phyloP scores from a whole-genome alignment of 805 yeast genomes.

The Candida tibetensis region DNA sequence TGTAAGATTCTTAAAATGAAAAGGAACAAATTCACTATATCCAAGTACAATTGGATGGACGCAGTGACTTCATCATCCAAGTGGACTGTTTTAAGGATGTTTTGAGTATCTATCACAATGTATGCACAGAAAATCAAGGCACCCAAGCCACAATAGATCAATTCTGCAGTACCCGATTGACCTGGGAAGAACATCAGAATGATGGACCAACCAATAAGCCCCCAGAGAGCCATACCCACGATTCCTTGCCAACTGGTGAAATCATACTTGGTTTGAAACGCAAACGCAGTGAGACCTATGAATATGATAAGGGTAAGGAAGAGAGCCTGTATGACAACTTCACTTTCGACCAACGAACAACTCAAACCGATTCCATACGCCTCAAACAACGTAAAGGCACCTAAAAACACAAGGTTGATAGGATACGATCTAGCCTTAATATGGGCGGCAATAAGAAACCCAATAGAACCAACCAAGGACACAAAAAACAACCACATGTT shows the following conservation, averaged over 20 bases:
- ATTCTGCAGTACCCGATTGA: conserved; percentile 52
- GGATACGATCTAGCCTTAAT: conserved; percentile 69
- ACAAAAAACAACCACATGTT: conserved; percentile 60
- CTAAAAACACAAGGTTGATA: conserved; percentile 55
- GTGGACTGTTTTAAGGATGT: conserved; percentile 67
- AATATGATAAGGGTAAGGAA: conserved; percentile 67
- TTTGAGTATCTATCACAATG: conserved; percentile 77
- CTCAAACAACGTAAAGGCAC: conserved; percentile 71
- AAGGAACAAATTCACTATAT: conserved; percentile 76
- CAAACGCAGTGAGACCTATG: conserved; percentile 72
- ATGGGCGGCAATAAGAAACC: conserved; percentile 61
- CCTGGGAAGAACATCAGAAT: conserved; percentile 64
- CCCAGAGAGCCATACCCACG: conserved; percentile 55
- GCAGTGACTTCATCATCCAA: conserved; percentile 87
- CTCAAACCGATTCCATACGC: conserved; percentile 69
- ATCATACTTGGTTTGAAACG: conserved; percentile 75
- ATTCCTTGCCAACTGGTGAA: conserved; percentile 66
- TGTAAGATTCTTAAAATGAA: conserved; percentile 67
- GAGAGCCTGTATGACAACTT: conserved; percentile 67
- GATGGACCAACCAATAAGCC: conserved; percentile 68
- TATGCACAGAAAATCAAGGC: conserved; percentile 72
- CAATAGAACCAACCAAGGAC: conserved; percentile 57
- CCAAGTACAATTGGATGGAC: conserved; percentile 74
- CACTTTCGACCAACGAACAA: conserved; percentile 60
- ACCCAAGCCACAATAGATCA: conserved; percentile 68